Percentiles rank a stretch among this genome's conserved stretches.
phyloP scores from a whole-genome alignment of 129 eudicot species.

The Centella asiatica region DNA sequence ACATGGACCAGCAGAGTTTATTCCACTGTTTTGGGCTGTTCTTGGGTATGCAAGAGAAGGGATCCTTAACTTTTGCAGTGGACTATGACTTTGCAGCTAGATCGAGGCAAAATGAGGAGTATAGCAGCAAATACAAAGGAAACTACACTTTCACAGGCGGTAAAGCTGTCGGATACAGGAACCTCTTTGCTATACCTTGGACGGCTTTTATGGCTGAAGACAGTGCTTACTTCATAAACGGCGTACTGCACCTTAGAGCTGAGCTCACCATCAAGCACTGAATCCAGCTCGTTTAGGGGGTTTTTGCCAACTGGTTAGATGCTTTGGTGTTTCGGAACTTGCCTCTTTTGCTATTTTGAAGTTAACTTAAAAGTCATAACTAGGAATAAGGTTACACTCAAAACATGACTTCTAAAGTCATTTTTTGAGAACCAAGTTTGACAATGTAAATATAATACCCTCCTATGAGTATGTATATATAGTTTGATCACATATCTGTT shows the following conservation, averaged over 20 bases:
- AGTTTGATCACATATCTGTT: no score
- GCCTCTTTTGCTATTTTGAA: no score
- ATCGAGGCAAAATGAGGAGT: constrained; percentile 42
- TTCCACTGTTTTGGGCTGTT: constrained; percentile 75
- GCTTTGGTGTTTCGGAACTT: no score
- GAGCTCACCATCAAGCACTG: constrained; percentile 52
- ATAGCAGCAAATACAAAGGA: constrained; percentile 52
- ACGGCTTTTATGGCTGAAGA: constrained; percentile 56
- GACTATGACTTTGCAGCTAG: constrained; percentile 84
- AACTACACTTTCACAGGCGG: constrained; percentile 66
- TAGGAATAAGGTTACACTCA: no score
- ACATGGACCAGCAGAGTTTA: constrained; percentile 60
- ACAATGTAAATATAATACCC: no score
- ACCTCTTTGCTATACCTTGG: constrained; percentile 67
- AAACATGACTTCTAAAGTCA: no score
- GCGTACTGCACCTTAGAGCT: constrained; percentile 55
- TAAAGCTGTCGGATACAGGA: constrained; percentile 70
- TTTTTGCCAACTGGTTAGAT: no score
- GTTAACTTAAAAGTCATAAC: no score
- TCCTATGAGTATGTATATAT: no score
- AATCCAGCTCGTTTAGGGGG: background rate
- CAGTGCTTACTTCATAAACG: constrained; percentile 60
- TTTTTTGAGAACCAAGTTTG: no score
- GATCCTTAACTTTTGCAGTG: constrained; percentile 44
- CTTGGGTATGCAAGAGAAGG: constrained; percentile 78